These are phyloP conservation scores for Aspergillus sclerotiicarbonarius DNA, from an alignment of 495 filamentous ascomycete species.

Conservation along the genomic window DNA sequence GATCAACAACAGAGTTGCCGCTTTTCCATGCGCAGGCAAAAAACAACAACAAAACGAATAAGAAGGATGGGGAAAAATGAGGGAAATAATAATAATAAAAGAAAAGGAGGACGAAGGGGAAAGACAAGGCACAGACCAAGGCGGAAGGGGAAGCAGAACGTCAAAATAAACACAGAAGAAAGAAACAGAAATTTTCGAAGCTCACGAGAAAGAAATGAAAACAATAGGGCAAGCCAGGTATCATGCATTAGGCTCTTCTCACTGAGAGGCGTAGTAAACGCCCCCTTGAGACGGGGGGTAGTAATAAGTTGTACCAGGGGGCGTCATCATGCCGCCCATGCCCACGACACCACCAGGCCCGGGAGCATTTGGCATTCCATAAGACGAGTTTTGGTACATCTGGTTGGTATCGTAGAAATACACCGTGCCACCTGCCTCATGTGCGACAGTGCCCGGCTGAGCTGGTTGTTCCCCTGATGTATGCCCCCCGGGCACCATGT, in stretches of 20 bases:
- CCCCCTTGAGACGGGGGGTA: constrained; percentile 57
- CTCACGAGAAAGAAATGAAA: constrained; percentile 8
- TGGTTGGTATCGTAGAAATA: constrained; percentile 88
- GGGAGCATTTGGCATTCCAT: constrained; percentile 43
- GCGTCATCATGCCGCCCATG: constrained; percentile 79
- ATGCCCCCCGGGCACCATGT: constrained; percentile 43
- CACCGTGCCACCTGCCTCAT: constrained; percentile 91
- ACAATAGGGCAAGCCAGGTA: constrained; percentile 1
- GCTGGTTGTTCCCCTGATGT: constrained; percentile 44
- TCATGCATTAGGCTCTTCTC: constrained; percentile 10
- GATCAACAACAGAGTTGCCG: constrained; percentile 9
- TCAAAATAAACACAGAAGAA: constrained; percentile 1
- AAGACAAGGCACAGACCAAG: background rate
- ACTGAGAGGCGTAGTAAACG: constrained; percentile 68
- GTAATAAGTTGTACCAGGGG: constrained; percentile 69
- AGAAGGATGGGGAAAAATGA: constrained; percentile 10
- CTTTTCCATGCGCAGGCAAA: constrained; percentile 1
- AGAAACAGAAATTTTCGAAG: background rate
- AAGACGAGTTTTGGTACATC: constrained; percentile 52
- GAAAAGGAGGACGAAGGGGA: constrained; percentile 8
- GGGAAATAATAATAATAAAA: constrained; percentile 4
- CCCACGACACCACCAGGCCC: constrained; percentile 59
- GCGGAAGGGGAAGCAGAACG: constrained; percentile 8
- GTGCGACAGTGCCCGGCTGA: constrained; percentile 72
- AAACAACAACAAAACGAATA: constrained; percentile 9